Evolutionary conservation across 176 grass and related monocot species (phyloP), one percentile per base, ranked within the genome.

Genomic region (Aechmea fasciata): DNA sequence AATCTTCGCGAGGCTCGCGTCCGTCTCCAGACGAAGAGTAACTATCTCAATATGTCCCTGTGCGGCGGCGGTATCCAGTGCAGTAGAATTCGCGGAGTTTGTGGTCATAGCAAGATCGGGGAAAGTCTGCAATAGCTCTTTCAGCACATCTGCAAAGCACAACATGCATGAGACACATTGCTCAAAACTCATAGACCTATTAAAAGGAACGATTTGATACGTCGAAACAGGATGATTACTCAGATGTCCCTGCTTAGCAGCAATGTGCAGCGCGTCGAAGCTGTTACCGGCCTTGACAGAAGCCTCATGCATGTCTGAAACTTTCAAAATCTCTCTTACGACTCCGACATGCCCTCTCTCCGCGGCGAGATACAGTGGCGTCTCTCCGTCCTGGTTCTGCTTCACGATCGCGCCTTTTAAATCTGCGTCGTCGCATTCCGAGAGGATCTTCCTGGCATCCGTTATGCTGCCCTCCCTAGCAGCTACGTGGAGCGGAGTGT

Each of bases 31-130:
- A 17, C 92, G 71, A 72, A 96, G 88, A 79, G 91, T 85, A 17
- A 96, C 92, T 47, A 96, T 76, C 69, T 84, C 88, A 65, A 87
- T 69, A 66, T 96, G 92, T 17, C 88, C 88, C 74, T 92, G 88
- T 53, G 86, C 92, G 22, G 88, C 88, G 15, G 92, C 92, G 41
- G 74, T 76, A 51, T 76, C 49, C 74, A 76, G 57, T 2, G 74
- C 64, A 24, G 74, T 76, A 24, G 74, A 57, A 61, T 77, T 77
- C 13, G 47, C 23, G 3, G 74, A 77, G 33, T 77, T 68, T 26
- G 74, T 77, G 11, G 65, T 77, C 74, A 77, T 77, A n/a, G 74
- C 74, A 10, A 77, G 18, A n/a, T 51, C 63, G 17, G 65, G 64
- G 65, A 77, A 77, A 59, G 12, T 57, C 22, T 57, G 51, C 65